A percentile compares a stretch with the other conserved stretches of the same genome.
Evolutionary conservation across 2,329 filamentous ascomycete genomes (phyloP).

Genomic region (Calonectria ilicicola): DNA sequence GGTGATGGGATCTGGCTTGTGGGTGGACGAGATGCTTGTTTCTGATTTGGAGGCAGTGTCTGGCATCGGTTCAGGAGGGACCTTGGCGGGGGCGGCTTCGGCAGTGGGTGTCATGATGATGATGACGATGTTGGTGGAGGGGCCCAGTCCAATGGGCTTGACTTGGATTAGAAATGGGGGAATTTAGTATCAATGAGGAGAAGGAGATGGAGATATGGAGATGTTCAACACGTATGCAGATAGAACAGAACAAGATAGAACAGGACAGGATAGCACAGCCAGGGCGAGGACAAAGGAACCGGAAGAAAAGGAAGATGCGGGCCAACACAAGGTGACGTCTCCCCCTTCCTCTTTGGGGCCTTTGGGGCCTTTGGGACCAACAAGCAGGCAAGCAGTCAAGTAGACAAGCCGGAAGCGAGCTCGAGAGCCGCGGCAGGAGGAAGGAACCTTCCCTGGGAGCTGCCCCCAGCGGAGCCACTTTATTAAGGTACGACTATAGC

Average conservation of each 20-base stretch:
- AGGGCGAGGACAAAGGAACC: background rate
- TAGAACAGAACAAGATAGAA: no score
- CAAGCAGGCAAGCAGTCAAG: no score
- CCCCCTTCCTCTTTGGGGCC: background rate
- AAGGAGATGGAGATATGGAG: background rate
- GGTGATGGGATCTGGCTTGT: conserved; percentile 33
- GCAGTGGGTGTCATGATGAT: background rate
- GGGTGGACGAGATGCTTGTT: background rate
- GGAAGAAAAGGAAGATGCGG: background rate
- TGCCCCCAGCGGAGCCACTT: background rate
- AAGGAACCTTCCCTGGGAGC: background rate
- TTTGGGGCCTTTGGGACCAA: background rate
- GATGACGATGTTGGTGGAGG: background rate
- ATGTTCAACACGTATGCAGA: background rate
- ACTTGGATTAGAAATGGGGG: background rate
- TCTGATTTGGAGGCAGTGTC: background rate
- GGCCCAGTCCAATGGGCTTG: background rate
- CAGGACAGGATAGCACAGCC: background rate
- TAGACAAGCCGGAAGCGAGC: background rate
- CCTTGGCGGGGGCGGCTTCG: background rate
- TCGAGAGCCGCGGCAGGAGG: background rate
- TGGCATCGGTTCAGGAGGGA: background rate
- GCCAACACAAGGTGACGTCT: background rate
- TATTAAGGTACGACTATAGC: background rate
- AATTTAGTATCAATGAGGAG: no score